phyloP scores from a whole-genome alignment of 306 rosid species.

The Quercus robur region DNA sequence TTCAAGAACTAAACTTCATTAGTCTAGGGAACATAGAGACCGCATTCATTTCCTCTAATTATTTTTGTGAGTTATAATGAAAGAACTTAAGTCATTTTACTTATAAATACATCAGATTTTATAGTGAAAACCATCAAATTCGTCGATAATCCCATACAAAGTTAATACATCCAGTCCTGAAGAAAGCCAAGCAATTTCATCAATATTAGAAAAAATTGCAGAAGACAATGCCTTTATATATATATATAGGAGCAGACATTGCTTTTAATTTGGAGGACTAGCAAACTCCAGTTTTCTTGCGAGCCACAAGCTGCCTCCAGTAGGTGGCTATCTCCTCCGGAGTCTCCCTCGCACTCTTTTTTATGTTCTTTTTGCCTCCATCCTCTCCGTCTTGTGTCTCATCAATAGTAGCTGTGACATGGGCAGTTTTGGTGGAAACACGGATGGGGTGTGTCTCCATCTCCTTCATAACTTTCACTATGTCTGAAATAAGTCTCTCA shows the following conservation, averaged over 20 bases:
- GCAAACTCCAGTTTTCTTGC: conserved; percentile 65
- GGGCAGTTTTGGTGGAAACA: conserved; percentile 29
- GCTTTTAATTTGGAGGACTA: conserved; percentile 21
- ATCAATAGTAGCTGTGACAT: conserved; percentile 35
- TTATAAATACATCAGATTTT: too few relatives aligned
- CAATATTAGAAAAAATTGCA: not conserved
- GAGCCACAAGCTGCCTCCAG: conserved; percentile 55
- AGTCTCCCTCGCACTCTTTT: conserved; percentile 38
- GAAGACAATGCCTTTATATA: too few relatives aligned
- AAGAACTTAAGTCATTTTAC: too few relatives aligned
- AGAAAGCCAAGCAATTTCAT: not conserved
- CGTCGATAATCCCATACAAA: too few relatives aligned
- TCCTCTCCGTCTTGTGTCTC: conserved; percentile 23
- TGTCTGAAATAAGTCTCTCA: conserved; percentile 69
- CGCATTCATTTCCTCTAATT: too few relatives aligned
- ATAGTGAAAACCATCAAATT: too few relatives aligned
- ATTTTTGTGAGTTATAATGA: too few relatives aligned
- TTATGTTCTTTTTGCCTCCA: conserved; percentile 17
- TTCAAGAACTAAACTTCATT: too few relatives aligned
- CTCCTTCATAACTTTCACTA: conserved; percentile 52
- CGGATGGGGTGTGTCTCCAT: conserved; percentile 43
- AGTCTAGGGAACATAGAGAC: too few relatives aligned
- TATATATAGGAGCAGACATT: not conserved
- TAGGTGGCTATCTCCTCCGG: conserved; percentile 26
- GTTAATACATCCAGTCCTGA: too few relatives aligned